Percentiles rank a stretch among this genome's conserved stretches.
Conservation (phyloP, 2,329 filamentous ascomycete genomes). For the Onygenales sp. region DNA sequence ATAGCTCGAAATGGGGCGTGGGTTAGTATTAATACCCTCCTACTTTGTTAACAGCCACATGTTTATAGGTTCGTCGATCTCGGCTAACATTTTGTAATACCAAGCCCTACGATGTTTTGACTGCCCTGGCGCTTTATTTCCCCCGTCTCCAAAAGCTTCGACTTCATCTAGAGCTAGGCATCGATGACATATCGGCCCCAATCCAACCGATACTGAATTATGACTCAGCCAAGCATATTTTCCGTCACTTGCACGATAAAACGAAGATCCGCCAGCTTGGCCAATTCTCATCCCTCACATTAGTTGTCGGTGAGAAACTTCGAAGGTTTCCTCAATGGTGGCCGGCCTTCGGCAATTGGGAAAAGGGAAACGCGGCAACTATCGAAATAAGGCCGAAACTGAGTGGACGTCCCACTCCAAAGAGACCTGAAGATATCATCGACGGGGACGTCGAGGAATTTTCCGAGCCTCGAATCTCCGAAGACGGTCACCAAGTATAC, state of each 20-base stretch:
- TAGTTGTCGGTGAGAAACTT: not conserved
- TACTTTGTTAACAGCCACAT: not conserved
- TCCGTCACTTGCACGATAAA: not conserved
- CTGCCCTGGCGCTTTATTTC: not conserved
- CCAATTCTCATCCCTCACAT: not conserved
- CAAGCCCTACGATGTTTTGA: not conserved
- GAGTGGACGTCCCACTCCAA: not conserved
- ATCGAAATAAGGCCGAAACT: not conserved
- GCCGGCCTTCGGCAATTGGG: not conserved
- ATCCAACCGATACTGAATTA: not conserved
- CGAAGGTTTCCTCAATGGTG: not conserved
- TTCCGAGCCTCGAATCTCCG: not conserved
- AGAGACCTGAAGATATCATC: not conserved
- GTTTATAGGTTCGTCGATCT: not conserved
- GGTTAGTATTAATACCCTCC: not conserved
- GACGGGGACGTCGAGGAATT: not conserved
- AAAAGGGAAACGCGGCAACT: not conserved
- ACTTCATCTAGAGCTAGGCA: not conserved
- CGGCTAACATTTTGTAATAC: not conserved
- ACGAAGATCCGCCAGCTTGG: not conserved
- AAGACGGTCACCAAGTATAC: not conserved
- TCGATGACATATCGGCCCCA: not conserved
- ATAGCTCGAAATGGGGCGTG: not conserved
- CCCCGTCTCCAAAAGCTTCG: not conserved
- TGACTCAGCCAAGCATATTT: not conserved